Conservation (phyloP, 78 protist species). For the Pelomyxa schiedti region DNA sequence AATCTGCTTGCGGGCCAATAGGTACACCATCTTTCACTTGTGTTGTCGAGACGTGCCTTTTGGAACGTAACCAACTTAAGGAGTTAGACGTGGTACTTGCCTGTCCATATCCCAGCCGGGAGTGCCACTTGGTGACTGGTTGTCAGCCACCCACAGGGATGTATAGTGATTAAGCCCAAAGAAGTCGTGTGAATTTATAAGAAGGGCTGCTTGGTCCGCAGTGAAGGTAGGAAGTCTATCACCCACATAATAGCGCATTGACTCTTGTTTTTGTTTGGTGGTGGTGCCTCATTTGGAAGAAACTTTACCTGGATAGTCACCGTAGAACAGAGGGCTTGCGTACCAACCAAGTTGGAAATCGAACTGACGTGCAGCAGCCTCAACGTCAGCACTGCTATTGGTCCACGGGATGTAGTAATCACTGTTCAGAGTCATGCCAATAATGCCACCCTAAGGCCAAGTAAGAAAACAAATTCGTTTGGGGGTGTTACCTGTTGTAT, state of each 20-base stretch:
- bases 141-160: not conserved
- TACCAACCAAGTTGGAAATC: conserved; percentile 33
- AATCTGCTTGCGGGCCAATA: conserved; percentile 5
- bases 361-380: conserved; percentile 26
- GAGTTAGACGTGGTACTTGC: no score
- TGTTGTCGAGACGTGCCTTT: not conserved
- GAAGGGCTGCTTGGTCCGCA: not conserved
- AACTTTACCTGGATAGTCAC: conserved; percentile 55
- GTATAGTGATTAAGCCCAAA: conserved; percentile 51
- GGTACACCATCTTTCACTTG: conserved; percentile 1
- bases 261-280: no score
- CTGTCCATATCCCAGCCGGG: not conserved
- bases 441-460: not conserved
- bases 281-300: no score
- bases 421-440: conserved; percentile 16
- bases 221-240: conserved; percentile 24
- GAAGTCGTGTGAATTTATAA: conserved; percentile 21
- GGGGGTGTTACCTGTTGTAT: not conserved
- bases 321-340: conserved; percentile 20
- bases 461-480: not conserved
- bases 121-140: not conserved
- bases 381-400: conserved; percentile 1
- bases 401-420: conserved; percentile 14
- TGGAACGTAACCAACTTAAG: not conserved
- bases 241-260: conserved; percentile 19